phyloP scores from a whole-genome alignment of 805 yeast species.

The Candida sithepensis region DNA sequence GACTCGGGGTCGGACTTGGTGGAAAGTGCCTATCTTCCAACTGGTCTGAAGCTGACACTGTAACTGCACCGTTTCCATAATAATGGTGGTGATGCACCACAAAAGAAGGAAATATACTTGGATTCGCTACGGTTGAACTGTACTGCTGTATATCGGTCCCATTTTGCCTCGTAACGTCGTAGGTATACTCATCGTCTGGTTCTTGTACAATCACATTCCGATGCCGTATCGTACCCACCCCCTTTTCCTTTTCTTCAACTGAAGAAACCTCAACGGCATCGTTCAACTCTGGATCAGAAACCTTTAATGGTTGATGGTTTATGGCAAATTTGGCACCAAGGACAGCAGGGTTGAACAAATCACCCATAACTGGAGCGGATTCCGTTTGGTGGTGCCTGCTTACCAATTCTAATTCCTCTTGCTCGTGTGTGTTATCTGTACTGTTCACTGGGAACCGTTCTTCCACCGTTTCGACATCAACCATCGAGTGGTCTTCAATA shows the following conservation, averaged over 20 bases:
- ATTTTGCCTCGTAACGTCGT: too few relatives aligned
- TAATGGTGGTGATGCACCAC: slow-evolving; percentile 6
- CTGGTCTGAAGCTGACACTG: too few relatives aligned
- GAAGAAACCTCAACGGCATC: too few relatives aligned
- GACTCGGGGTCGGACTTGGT: not conserved
- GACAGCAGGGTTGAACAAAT: slow-evolving; percentile 17
- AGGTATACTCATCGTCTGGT: slow-evolving; percentile 4
- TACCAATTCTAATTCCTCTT: too few relatives aligned
- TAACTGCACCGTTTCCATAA: not conserved
- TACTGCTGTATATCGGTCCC: not conserved
- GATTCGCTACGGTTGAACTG: too few relatives aligned
- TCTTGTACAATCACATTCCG: slow-evolving; percentile 8
- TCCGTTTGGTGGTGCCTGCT: not conserved
- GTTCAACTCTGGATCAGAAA: too few relatives aligned
- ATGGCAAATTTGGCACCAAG: slow-evolving; percentile 23
- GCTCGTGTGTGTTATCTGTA: too few relatives aligned
- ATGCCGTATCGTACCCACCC: slow-evolving; percentile 6
- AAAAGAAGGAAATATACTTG: not conserved
- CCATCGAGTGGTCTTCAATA: not conserved
- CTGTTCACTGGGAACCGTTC: too few relatives aligned
- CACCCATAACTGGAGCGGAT: slow-evolving; percentile 1
- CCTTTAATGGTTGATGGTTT: not conserved
- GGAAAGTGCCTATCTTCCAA: too few relatives aligned
- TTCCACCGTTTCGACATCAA: not conserved
- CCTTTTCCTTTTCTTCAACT: too few relatives aligned